These are phyloP conservation scores for Pecoramyces ruminantium DNA, from an alignment of 192 early-diverging fungal species.

Conservation along the genomic window DNA sequence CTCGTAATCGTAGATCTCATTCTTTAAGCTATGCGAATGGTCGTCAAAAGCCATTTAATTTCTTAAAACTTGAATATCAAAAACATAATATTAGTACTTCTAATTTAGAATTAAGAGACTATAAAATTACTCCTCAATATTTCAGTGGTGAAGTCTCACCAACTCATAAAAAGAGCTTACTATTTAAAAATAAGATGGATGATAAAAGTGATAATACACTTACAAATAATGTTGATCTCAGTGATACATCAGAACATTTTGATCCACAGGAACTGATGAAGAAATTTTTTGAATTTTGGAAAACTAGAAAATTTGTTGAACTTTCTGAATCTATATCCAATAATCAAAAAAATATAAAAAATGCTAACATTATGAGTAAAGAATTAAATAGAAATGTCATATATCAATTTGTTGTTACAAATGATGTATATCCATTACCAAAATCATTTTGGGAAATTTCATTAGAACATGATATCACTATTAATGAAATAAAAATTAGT, in stretches of 20 bases:
- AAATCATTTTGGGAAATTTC: slow-evolving; percentile 20
- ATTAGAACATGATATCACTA: background rate
- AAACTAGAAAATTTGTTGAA: slow-evolving; percentile 9
- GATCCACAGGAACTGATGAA: slow-evolving; percentile 1
- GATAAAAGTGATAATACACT: slow-evolving; percentile 4
- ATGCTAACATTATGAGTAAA: slow-evolving; percentile 75
- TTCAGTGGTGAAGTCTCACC: background rate
- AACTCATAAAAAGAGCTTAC: slow-evolving; percentile 16
- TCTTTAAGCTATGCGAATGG: background rate
- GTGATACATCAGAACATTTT: slow-evolving; percentile 25
- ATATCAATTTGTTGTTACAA: slow-evolving; percentile 59
- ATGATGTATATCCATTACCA: background rate
- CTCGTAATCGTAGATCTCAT: background rate
- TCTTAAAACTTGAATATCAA: background rate
- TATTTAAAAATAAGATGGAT: slow-evolving; percentile 40
- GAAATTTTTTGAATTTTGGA: slow-evolving; percentile 7
- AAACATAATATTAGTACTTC: background rate
- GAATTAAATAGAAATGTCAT: slow-evolving; percentile 66
- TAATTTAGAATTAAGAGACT: background rate
- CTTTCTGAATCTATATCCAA: background rate
- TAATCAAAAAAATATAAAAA: slow-evolving; percentile 45
- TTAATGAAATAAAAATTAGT: background rate
- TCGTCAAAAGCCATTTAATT: background rate
- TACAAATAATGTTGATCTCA: slow-evolving; percentile 8
- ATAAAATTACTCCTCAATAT: background rate